These are phyloP conservation scores for Geoglossum glabrum DNA, from an alignment of 495 filamentous ascomycete genomes.

Conservation along the genomic window DNA sequence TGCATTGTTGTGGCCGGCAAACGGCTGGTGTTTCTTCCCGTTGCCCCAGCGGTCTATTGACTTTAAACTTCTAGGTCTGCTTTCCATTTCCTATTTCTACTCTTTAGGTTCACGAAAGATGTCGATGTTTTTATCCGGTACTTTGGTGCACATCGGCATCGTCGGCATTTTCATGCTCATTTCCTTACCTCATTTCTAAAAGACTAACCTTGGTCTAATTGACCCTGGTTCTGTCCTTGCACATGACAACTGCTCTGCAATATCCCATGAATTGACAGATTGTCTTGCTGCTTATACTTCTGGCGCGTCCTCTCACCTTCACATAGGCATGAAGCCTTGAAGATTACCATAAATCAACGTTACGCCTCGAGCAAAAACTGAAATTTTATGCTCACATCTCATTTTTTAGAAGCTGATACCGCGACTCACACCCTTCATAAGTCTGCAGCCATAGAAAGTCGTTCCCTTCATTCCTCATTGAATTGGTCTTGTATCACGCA, in stretches of 20 bases:
- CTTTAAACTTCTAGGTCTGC: not conserved
- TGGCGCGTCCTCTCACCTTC: not conserved
- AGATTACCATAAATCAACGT: not conserved
- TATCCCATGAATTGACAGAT: not conserved
- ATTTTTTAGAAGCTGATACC: not conserved
- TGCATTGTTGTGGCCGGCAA: not conserved
- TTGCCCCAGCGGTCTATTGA: not conserved
- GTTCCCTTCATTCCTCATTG: not conserved
- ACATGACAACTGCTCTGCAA: not conserved
- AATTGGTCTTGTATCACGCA: not conserved
- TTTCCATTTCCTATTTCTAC: not conserved
- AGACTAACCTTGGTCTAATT: not conserved
- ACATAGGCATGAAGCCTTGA: not conserved
- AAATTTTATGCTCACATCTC: not conserved
- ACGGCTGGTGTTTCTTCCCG: not conserved
- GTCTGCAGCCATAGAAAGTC: not conserved
- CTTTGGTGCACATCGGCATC: not conserved
- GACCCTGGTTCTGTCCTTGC: not conserved
- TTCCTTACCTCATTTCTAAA: not conserved
- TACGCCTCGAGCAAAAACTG: not conserved
- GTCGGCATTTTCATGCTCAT: not conserved
- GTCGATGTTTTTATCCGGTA: not conserved
- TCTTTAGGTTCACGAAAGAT: not conserved
- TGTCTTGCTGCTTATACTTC: not conserved
- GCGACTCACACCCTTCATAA: not conserved